These are phyloP conservation scores for Tremellales sp. DNA, from an alignment of 1,284 basidiomycete species.

Conservation along the genomic window DNA sequence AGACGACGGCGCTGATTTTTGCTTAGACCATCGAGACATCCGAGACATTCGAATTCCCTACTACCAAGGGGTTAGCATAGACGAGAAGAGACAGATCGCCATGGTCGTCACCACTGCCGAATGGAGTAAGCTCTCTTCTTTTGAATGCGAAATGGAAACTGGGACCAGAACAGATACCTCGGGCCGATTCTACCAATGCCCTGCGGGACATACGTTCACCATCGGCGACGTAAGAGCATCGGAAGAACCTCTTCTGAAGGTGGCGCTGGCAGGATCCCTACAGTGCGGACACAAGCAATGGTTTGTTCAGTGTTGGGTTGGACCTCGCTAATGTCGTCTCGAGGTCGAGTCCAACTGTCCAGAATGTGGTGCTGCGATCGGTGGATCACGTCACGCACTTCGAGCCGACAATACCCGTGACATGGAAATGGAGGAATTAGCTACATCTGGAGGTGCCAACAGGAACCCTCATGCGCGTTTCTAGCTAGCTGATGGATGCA, in stretches of 20 bases:
- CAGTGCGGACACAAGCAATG: conserved; percentile 54
- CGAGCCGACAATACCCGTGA: conserved; percentile 50
- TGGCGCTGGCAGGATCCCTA: neutral
- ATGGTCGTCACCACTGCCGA: conserved; percentile 32
- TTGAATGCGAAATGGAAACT: neutral
- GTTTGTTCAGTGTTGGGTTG: conserved; percentile 47
- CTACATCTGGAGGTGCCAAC: conserved; percentile 15
- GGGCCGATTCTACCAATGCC: conserved; percentile 38
- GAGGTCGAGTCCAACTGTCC: conserved; percentile 51
- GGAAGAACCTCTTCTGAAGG: neutral
- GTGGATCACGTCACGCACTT: conserved; percentile 53
- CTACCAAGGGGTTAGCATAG: conserved; percentile 52
- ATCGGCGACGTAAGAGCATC: conserved; percentile 51
- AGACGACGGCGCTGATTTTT: no score
- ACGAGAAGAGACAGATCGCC: conserved; percentile 54
- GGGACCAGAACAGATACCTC: conserved; percentile 20
- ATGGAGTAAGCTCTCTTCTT: neutral
- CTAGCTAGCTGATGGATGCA: no score
- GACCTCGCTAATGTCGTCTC: neutral
- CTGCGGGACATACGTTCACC: conserved; percentile 55
- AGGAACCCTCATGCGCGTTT: conserved; percentile 8
- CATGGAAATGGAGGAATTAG: conserved; percentile 52
- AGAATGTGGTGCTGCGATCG: conserved; percentile 57
- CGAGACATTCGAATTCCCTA: conserved; percentile 56
- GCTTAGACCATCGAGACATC: conserved; percentile 59